These are phyloP conservation scores for slime mould (Dictyostelium discoideum) DNA, from an alignment of 78 protist species.

Conservation along the genomic window DNA sequence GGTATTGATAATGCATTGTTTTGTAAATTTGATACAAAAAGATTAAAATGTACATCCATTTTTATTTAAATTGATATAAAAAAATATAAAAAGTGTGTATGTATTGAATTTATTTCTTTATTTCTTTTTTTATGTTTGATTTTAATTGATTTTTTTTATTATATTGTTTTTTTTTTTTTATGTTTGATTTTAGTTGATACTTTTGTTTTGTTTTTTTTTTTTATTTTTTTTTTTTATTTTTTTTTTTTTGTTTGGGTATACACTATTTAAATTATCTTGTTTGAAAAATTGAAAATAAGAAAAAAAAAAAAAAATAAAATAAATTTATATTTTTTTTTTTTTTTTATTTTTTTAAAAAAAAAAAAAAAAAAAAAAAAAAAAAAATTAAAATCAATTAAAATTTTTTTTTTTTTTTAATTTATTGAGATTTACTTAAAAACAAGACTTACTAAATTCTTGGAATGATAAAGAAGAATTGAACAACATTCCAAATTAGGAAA, in stretches of 20 bases:
- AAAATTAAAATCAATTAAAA: too few relatives aligned
- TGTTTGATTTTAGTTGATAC: background rate
- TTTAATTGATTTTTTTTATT: background rate
- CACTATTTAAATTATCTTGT: too few relatives aligned
- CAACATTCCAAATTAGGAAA: background rate
- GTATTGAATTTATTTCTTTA: too few relatives aligned
- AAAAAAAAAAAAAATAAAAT: background rate
- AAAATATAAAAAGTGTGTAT: too few relatives aligned
- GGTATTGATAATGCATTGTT: background rate
- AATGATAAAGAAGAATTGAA: background rate
- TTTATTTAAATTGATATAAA: too few relatives aligned
- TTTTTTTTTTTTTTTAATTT: too few relatives aligned
- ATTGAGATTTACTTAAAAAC: background rate
- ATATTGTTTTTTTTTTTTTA: background rate
- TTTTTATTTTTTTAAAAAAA: background rate
- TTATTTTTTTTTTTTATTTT: background rate
- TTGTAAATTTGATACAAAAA: background rate
- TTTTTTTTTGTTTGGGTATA: background rate
- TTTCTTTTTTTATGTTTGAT: too few relatives aligned
- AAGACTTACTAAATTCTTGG: background rate
- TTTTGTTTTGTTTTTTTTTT: too few relatives aligned
- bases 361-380: background rate
- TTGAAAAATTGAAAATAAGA: background rate
- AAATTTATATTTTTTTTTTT: background rate
- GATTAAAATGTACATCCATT: slow-evolving; percentile 57